Conservation (phyloP, 2,329 filamentous ascomycete genomes). For the Amphichorda felina region DNA sequence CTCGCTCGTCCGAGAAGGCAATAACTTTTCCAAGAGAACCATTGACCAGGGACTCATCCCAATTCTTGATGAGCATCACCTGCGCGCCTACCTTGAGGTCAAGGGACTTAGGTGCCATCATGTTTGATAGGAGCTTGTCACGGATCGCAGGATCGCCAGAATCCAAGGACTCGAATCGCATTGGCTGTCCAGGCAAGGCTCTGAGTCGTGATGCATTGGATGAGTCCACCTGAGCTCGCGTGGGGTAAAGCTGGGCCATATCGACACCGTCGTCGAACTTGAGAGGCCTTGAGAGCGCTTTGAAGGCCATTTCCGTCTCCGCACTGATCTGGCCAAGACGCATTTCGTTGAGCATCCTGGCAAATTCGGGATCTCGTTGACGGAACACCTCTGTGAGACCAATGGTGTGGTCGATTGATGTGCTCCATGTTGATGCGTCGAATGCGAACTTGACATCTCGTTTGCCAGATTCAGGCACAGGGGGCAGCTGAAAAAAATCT, state of each 20-base stretch:
- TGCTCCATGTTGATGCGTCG: conserved; percentile 83
- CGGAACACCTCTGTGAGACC: conserved; percentile 92
- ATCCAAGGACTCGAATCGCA: conserved; percentile 65
- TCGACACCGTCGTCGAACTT: conserved; percentile 60
- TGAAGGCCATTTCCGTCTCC: conserved; percentile 69
- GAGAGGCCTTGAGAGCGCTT: conserved; percentile 57
- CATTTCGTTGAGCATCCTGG: conserved; percentile 96
- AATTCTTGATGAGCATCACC: conserved; percentile 99
- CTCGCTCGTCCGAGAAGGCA: conserved; percentile 25
- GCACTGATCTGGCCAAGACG: conserved; percentile 70
- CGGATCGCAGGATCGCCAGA: conserved; percentile 59
- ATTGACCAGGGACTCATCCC: conserved; percentile 89
- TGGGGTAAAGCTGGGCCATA: conserved; percentile 82
- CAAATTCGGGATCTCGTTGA: conserved; percentile 82
- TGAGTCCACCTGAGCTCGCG: conserved; percentile 74
- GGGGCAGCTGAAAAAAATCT: conserved; percentile 95
- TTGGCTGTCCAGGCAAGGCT: conserved; percentile 54
- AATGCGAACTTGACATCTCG: conserved; percentile 78
- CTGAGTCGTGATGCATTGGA: conserved; percentile 69
- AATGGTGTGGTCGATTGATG: conserved; percentile 90
- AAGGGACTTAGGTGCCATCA: conserved; percentile 80
- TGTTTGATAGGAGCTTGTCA: conserved; percentile 72
- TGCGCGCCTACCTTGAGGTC: conserved; percentile 85
- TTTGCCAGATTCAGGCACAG: conserved; percentile 64
- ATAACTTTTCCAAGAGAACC: conserved; percentile 80